These are phyloP conservation scores for Linum lewisii DNA, from an alignment of 345 rosid genomes.

Conservation along the genomic window DNA sequence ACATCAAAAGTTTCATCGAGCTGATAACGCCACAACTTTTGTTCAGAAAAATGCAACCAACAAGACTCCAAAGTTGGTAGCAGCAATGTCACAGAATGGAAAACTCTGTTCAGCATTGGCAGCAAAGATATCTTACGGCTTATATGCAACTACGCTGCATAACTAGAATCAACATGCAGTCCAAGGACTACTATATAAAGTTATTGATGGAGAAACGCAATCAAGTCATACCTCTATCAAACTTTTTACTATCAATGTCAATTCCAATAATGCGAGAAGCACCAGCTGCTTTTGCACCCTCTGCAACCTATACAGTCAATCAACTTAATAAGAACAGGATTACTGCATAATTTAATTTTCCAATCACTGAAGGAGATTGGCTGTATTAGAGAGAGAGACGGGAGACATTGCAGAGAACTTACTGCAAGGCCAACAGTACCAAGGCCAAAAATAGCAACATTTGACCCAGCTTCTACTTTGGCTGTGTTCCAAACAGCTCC, in stretches of 20 bases:
- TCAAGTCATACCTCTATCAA: slow-evolving; percentile 31
- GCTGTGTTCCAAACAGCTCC: slow-evolving; percentile 39
- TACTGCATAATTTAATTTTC: too few species aligned
- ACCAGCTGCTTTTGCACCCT: slow-evolving; percentile 27
- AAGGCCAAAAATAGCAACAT: slow-evolving; percentile 34
- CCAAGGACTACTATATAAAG: too few species aligned
- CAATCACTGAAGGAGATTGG: not conserved
- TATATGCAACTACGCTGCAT: too few species aligned
- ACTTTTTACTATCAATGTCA: slow-evolving; percentile 7
- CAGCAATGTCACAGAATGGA: too few species aligned
- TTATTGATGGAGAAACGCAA: not conserved
- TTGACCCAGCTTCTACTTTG: slow-evolving; percentile 24
- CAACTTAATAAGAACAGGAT: not conserved
- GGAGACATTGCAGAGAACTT: slow-evolving; percentile 4
- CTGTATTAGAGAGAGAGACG: not conserved
- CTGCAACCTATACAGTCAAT: slow-evolving; percentile 18
- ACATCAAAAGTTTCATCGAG: too few species aligned
- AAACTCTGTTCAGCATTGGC: too few species aligned
- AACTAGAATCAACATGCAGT: too few species aligned
- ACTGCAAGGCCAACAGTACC: slow-evolving; percentile 40
- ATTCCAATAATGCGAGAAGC: slow-evolving; percentile 39
- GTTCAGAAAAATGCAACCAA: too few species aligned
- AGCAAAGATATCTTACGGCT: too few species aligned
- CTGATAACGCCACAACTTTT: too few species aligned
- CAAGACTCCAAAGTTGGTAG: too few species aligned